A percentile compares a stretch with the other conserved stretches of the same genome.
phyloP scores from a whole-genome alignment of 495 filamentous ascomycete species.

The Talaromyces stipitatus region DNA sequence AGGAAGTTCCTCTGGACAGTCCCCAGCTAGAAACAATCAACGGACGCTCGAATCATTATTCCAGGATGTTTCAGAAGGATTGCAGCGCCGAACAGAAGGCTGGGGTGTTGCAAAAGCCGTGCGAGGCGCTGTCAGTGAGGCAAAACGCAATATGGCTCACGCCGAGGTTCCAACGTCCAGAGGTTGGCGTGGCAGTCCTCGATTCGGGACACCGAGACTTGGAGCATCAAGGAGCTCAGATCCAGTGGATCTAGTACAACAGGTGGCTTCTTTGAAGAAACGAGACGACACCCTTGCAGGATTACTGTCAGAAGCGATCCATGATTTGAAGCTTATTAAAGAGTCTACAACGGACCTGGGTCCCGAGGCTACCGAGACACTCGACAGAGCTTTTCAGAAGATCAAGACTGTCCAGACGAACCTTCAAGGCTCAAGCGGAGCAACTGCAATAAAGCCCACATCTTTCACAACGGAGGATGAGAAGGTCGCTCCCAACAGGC shows the following conservation, averaged over 20 bases:
- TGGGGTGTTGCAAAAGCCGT: slow-evolving; percentile 89
- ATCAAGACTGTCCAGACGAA: slow-evolving; percentile 73
- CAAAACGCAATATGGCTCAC: slow-evolving; percentile 53
- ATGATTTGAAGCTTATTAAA: slow-evolving; percentile 49
- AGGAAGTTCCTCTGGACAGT: slow-evolving; percentile 28
- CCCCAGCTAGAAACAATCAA: slow-evolving; percentile 52
- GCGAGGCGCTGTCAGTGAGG: slow-evolving; percentile 80
- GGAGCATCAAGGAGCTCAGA: background rate
- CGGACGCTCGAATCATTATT: slow-evolving; percentile 67
- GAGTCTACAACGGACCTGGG: slow-evolving; percentile 27
- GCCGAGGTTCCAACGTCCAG: slow-evolving; percentile 20
- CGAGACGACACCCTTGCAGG: slow-evolving; percentile 66
- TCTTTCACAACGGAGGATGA: slow-evolving; percentile 8
- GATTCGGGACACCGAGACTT: background rate
- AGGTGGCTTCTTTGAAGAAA: slow-evolving; percentile 48
- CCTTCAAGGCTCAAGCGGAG: slow-evolving; percentile 56
- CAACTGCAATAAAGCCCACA: slow-evolving; percentile 36
- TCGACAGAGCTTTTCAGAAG: slow-evolving; percentile 62
- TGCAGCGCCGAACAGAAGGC: slow-evolving; percentile 74
- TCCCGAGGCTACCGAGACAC: slow-evolving; percentile 26
- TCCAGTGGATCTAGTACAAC: slow-evolving; percentile 17
- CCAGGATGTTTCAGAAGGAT: slow-evolving; percentile 76
- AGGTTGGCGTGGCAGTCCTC: slow-evolving; percentile 15
- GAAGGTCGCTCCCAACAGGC: background rate
- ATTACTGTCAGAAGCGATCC: slow-evolving; percentile 63